Conservation (phyloP, 2,329 filamentous ascomycete genomes). For the Penicillium thymicola region DNA sequence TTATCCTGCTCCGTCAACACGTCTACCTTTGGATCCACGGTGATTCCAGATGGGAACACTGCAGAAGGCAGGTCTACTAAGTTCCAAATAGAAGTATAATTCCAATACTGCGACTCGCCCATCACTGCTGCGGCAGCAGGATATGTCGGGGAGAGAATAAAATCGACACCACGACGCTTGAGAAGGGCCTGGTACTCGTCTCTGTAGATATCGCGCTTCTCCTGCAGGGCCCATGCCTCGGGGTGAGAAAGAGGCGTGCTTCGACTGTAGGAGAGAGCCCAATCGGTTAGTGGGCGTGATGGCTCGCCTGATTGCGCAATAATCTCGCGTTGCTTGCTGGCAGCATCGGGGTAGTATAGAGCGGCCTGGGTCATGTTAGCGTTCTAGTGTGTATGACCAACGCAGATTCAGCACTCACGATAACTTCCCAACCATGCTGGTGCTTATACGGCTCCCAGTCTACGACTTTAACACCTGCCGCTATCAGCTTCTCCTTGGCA, state of each 20-base stretch:
- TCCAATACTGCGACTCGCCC: conserved; percentile 37
- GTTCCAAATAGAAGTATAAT: conserved; percentile 37
- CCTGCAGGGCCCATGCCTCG: conserved; percentile 30
- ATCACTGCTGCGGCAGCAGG: conserved; percentile 29
- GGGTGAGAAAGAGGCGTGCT: conserved; percentile 22
- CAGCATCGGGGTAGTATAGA: conserved; percentile 51
- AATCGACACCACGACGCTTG: conserved; percentile 29
- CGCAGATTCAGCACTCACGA: conserved; percentile 21
- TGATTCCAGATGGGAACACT: conserved; percentile 29
- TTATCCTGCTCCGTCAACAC: conserved; percentile 13
- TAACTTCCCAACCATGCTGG: conserved; percentile 34
- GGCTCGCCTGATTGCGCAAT: conserved; percentile 44
- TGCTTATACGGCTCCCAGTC: conserved; percentile 38
- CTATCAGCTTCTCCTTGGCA: conserved; percentile 31
- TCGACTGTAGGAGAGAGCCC: conserved; percentile 31
- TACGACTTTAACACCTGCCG: conserved; percentile 45
- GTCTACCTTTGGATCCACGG: conserved; percentile 28
- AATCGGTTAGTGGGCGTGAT: conserved; percentile 44
- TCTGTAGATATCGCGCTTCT: conserved; percentile 28
- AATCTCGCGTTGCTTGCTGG: conserved; percentile 27
- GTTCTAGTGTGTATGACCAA: conserved; percentile 8
- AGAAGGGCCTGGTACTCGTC: conserved; percentile 34
- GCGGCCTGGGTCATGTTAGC: conserved; percentile 33
- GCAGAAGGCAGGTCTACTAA: conserved; percentile 31
- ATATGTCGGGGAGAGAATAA: conserved; percentile 32